Percentiles rank a stretch among this genome's conserved stretches.
These are phyloP conservation scores for Helicostylum pulchrum DNA, from an alignment of 192 early-diverging fungal genomes.

Conservation along the genomic window DNA sequence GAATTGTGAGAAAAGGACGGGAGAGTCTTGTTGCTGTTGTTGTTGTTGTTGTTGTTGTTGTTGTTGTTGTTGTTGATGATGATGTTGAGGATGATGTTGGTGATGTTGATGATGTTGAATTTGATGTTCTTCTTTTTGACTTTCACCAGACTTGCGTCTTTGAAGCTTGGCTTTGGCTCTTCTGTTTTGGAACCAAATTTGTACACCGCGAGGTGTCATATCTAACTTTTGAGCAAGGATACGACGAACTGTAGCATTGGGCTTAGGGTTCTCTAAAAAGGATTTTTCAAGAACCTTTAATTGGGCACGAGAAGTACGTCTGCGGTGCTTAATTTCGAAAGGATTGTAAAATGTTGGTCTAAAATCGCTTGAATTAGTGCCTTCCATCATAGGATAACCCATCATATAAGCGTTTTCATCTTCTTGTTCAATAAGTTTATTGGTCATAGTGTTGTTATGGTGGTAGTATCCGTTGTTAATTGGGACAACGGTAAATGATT, in stretches of 20 bases:
- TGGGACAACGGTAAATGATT: conserved; percentile 12
- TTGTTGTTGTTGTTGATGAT: neutral
- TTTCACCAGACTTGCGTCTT: conserved; percentile 13
- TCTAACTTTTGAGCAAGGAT: conserved; percentile 59
- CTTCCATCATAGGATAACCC: neutral
- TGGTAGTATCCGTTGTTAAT: neutral
- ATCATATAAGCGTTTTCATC: neutral
- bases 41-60: neutral
- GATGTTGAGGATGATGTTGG: neutral
- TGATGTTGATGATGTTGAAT: neutral
- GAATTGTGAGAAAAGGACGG: conserved; percentile 16
- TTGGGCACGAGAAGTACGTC: conserved; percentile 72
- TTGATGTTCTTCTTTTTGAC: neutral
- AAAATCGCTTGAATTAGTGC: conserved; percentile 42
- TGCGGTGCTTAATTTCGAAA: conserved; percentile 72
- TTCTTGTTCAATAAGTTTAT: neutral
- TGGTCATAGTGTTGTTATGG: neutral
- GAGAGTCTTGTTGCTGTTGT: neutral
- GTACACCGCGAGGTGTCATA: conserved; percentile 70
- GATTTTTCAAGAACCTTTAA: conserved; percentile 68
- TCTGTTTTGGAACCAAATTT: conserved; percentile 89
- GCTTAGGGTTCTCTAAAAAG: conserved; percentile 62
- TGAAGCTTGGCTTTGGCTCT: conserved; percentile 84
- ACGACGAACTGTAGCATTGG: conserved; percentile 59
- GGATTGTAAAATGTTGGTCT: conserved; percentile 75